Evolutionary conservation across 164 flowering plant genomes (phyloP), one percentile per base, ranked within the genome.

Genomic region (Umbellularia californica): DNA sequence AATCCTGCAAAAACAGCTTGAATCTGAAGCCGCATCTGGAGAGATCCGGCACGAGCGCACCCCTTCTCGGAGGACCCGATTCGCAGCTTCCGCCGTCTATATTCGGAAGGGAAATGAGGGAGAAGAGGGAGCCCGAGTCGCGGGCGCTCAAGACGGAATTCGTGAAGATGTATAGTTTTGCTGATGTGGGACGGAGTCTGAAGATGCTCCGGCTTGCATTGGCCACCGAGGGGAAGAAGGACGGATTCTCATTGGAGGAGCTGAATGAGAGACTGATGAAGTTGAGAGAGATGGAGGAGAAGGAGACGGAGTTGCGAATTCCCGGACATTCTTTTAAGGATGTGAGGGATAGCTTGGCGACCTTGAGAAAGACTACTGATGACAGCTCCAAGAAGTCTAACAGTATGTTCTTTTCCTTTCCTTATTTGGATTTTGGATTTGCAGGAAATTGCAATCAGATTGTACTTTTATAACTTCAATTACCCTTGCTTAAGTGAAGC

Each of bases 121-220:
- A 71, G 68, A 67, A 75, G 75, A 75, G 27, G 75, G 83, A 71
- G 27, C 22, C 64, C 14, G 77, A 68, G 52, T 41, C 77, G 0
- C 66, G n/a, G 35, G 68, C 62, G 14, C 24, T 20, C 84, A 85
- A 66, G 77, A 78, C 82, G 15, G 84, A 82, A 71, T 83, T 89
- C 25, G 23, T 85, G 74, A 90, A 74, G 83, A 55, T n/a, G 50
- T 87, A 91, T 77, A 72, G 64, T 35, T 58, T 72, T 65, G 75
- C 10, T 1, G 91, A 92, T 25, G 75, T 94, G 81, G 98, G 98
- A 58, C 67, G 79, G 79, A 91, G 85, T 79, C 79, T 92, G 79
- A 77, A 73, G 76, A n/a, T 20, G 74, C 80, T 92, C 72, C 83
- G 95, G 82, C 88, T 95, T 2, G 22, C 14, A 1, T 50, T 5